Evolutionary conservation across 805 yeast species (phyloP).

Genomic region (Candida incommunis): DNA sequence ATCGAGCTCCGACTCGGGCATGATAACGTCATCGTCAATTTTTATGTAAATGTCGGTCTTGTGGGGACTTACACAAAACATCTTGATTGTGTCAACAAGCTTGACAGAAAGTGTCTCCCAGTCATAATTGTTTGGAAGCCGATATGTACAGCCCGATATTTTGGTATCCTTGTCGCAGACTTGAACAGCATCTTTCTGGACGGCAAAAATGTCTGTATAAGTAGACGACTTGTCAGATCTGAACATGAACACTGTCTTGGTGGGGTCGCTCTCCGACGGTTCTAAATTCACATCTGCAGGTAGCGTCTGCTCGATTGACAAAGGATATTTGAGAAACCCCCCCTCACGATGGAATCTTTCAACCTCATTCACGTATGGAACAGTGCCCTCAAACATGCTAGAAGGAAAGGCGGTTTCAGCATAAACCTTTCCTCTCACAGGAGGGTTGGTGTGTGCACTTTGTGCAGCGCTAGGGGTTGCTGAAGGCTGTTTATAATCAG

Average conservation of each 20-base stretch:
- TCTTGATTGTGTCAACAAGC: neutral
- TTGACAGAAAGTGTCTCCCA: neutral
- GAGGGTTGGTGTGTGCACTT: no score
- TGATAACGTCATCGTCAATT: neutral
- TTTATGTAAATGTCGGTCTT: neutral
- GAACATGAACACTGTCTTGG: neutral
- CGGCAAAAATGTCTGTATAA: neutral
- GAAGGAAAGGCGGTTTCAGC: no score
- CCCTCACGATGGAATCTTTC: no score
- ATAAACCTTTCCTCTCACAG: no score
- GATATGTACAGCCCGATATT: neutral
- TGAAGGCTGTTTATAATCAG: no score
- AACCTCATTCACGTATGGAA: no score
- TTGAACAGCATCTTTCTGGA: neutral
- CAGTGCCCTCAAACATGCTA: no score
- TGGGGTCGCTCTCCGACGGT: no score
- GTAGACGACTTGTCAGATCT: neutral
- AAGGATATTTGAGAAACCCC: no score
- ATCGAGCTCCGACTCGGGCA: neutral
- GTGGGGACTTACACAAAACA: neutral
- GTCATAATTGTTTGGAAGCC: neutral
- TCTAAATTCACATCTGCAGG: no score
- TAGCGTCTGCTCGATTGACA: no score
- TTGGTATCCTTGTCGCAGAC: neutral
- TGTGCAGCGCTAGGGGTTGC: no score